Evolutionary conservation across 2,329 filamentous ascomycete genomes (phyloP).

Genomic region (Pseudogymnoascus sp.): DNA sequence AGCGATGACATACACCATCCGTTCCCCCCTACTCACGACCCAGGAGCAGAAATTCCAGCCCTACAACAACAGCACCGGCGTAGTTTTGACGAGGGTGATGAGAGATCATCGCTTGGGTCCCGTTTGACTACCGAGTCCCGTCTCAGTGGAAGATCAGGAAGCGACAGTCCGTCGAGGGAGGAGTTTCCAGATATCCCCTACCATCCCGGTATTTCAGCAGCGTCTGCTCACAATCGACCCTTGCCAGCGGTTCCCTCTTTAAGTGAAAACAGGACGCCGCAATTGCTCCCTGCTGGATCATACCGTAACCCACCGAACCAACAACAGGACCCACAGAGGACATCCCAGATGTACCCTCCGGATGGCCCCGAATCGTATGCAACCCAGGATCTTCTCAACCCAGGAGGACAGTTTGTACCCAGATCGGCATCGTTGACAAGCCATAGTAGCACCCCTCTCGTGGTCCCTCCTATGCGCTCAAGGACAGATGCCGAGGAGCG

Average conservation of each 20-base stretch:
- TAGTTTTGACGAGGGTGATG: conserved; percentile 91
- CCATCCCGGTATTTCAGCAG: conserved; percentile 67
- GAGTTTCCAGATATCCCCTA: conserved; percentile 90
- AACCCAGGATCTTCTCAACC: conserved; percentile 38
- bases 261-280: conserved; percentile 38
- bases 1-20: conserved; percentile 49
- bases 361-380: conserved; percentile 26
- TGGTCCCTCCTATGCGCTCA: conserved; percentile 78
- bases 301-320: conserved; percentile 47
- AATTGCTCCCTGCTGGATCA: conserved; percentile 48
- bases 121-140: conserved; percentile 41
- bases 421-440: conserved; percentile 77
- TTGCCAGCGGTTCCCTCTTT: conserved; percentile 53
- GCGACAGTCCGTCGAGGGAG: conserved; percentile 60
- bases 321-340: conserved; percentile 42
- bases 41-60: conserved; percentile 69
- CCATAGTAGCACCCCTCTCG: conserved; percentile 71
- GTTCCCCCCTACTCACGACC: conserved; percentile 37
- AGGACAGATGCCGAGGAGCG: conserved; percentile 80
- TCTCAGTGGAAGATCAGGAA: conserved; percentile 38
- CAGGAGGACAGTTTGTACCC: conserved; percentile 42
- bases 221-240: conserved; percentile 55
- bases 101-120: conserved; percentile 53
- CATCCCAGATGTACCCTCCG: conserved; percentile 30
- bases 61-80: conserved; percentile 65